These are phyloP conservation scores for Sisymbrium irio DNA, from an alignment of 345 rosid species.

Conservation along the genomic window DNA sequence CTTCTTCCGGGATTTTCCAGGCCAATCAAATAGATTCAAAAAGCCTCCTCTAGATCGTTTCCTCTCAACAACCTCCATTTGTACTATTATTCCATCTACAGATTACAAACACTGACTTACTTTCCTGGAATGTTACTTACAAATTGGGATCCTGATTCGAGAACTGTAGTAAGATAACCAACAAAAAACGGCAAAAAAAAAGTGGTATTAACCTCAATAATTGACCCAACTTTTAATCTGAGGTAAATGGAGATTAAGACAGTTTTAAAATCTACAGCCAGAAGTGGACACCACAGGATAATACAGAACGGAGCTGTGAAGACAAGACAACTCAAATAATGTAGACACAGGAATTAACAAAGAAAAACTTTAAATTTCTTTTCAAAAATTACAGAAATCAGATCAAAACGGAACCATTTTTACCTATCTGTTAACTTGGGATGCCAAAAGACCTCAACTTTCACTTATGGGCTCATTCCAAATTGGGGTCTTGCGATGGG, in stretches of 20 bases:
- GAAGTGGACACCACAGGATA: constrained; percentile 25
- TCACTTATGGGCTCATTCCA: neutral
- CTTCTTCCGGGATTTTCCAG: constrained; percentile 79
- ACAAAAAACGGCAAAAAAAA: neutral
- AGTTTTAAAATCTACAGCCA: neutral
- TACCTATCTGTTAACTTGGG: constrained; percentile 7
- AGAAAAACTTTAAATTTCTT: neutral
- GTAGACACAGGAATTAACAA: neutral
- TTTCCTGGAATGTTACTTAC: neutral
- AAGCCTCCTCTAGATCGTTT: constrained; percentile 71
- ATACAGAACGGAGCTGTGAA: constrained; percentile 1
- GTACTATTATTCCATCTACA: constrained; percentile 26
- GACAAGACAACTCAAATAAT: constrained; percentile 11
- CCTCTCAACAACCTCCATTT: constrained; percentile 68
- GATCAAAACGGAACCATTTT: neutral
- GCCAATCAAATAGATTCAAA: constrained; percentile 74
- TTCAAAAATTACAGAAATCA: neutral
- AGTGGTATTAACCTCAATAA: neutral
- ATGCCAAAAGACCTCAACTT: constrained; percentile 26
- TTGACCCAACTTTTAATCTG: neutral
- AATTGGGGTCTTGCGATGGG: neutral
- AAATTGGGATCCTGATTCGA: neutral
- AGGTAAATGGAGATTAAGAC: constrained; percentile 20
- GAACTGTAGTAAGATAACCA: neutral
- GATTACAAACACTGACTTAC: neutral